Evolutionary conservation across 2,329 filamentous ascomycete genomes (phyloP).

Genomic region (Aureobasidium leucospermi): DNA sequence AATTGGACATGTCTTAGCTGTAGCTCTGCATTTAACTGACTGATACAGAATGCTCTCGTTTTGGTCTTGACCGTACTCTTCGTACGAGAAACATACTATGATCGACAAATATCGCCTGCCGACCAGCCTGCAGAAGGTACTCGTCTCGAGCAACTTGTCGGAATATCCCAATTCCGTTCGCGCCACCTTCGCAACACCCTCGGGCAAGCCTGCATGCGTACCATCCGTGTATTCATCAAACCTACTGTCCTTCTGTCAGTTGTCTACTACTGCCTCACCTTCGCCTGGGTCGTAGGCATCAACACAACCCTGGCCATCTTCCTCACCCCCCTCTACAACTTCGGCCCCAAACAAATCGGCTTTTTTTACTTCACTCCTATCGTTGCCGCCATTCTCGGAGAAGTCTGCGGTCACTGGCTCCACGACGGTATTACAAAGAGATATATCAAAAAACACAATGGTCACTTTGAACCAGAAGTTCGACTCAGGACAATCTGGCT

Average conservation of each 20-base stretch:
- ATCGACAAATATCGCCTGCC: constrained; percentile 30
- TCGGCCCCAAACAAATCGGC: constrained; percentile 41
- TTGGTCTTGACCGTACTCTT: constrained; percentile 37
- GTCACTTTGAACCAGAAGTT: constrained; percentile 51
- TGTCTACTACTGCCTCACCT: constrained; percentile 34
- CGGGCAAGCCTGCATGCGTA: constrained; percentile 30
- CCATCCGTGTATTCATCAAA: constrained; percentile 32
- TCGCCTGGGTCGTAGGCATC: constrained; percentile 22
- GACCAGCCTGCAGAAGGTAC: constrained; percentile 28
- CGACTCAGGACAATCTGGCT: constrained; percentile 45
- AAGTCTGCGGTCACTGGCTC: constrained; percentile 49
- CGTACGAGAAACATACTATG: constrained; percentile 45
- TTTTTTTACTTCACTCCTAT: constrained; percentile 54
- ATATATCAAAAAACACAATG: constrained; percentile 31
- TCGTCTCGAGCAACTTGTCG: constrained; percentile 27
- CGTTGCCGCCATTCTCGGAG: constrained; percentile 47
- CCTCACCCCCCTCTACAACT: constrained; percentile 30
- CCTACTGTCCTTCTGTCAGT: constrained; percentile 30
- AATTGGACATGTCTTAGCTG: neutral
- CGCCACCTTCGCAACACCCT: constrained; percentile 27
- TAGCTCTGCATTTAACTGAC: neutral
- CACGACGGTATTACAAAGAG: constrained; percentile 36
- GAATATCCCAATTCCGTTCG: constrained; percentile 27
- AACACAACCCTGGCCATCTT: constrained; percentile 22
- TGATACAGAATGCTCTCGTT: constrained; percentile 19